Percentiles rank a stretch among this genome's conserved stretches.
Conservation (phyloP, 371 early-diverging fungal species). For the Choanephora cucurbitarum region DNA sequence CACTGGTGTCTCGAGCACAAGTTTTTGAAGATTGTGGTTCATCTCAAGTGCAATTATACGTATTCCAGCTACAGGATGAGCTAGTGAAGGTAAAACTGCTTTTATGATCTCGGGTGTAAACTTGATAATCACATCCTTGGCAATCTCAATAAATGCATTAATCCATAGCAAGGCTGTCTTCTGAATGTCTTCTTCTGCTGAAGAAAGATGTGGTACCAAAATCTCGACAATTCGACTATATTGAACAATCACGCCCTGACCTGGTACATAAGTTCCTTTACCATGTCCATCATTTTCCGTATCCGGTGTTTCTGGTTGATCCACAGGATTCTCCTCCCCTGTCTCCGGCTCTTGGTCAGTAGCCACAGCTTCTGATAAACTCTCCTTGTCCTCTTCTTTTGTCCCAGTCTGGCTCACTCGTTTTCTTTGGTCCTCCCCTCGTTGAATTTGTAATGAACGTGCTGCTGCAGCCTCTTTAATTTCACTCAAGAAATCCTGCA, state of each 20-base stretch:
- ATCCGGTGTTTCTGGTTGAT: neutral
- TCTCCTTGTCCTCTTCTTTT: neutral
- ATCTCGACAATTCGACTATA: constrained; percentile 80
- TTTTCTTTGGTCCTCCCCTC: constrained; percentile 15
- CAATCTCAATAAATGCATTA: constrained; percentile 78
- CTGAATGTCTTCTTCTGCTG: constrained; percentile 85
- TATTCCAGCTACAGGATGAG: constrained; percentile 72
- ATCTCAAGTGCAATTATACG: constrained; percentile 72
- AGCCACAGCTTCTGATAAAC: too few relatives aligned
- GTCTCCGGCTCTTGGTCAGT: too few relatives aligned
- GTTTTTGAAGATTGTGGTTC: constrained; percentile 69
- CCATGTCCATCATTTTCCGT: constrained; percentile 49
- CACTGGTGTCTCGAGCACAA: constrained; percentile 64
- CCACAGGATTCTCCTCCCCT: neutral
- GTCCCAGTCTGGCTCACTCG: neutral
- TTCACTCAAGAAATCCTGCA: constrained; percentile 80
- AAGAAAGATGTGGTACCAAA: constrained; percentile 77
- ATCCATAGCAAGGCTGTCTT: constrained; percentile 87
- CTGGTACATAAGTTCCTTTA: constrained; percentile 65
- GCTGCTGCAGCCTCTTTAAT: constrained; percentile 76
- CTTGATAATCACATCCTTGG: constrained; percentile 75
- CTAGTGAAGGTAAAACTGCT: constrained; percentile 78
- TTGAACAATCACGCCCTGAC: constrained; percentile 76
- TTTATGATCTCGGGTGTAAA: constrained; percentile 75
- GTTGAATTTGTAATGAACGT: constrained; percentile 24